phyloP scores from a whole-genome alignment of 208 protist species.

The Crithidia mellificae region DNA sequence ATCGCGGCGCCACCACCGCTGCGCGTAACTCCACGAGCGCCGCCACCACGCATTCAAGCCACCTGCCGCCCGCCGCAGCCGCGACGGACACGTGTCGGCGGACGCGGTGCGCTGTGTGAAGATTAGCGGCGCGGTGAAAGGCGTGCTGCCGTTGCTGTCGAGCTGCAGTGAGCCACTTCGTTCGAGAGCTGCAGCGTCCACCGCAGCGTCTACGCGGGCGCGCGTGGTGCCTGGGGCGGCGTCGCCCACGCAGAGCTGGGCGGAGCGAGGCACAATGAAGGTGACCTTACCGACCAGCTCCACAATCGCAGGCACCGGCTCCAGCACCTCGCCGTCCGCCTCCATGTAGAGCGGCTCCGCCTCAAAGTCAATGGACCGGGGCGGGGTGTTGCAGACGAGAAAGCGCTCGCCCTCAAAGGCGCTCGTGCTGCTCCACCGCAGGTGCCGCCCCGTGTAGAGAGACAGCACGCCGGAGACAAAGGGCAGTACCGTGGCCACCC shows the following conservation, averaged over 20 bases:
- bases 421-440: slow-evolving; percentile 62
- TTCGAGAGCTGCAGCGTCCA: not conserved
- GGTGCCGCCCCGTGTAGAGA: slow-evolving; percentile 76
- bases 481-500: slow-evolving; percentile 49
- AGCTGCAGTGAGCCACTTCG: too few relatives aligned
- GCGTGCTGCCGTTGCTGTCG: not conserved
- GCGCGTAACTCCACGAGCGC: slow-evolving; percentile 2
- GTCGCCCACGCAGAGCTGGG: slow-evolving; percentile 24
- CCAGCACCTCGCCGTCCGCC: slow-evolving; percentile 75
- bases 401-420: slow-evolving; percentile 70
- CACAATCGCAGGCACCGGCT: slow-evolving; percentile 69
- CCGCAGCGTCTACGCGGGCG: not conserved
- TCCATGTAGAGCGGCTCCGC: slow-evolving; percentile 45
- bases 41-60: not conserved
- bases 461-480: slow-evolving; percentile 53
- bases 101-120: not conserved
- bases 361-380: not conserved
- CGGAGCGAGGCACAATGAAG: slow-evolving; percentile 42
- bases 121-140: not conserved
- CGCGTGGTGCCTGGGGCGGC: slow-evolving; percentile 46
- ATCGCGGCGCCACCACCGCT: not conserved
- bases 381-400: slow-evolving; percentile 33
- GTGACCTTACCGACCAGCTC: slow-evolving; percentile 57
- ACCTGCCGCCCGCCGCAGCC: not conserved
- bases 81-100: not conserved